Base-by-base conservation (phyloP, 306 rosid genomes). In the Medicago lupulina region DNA sequence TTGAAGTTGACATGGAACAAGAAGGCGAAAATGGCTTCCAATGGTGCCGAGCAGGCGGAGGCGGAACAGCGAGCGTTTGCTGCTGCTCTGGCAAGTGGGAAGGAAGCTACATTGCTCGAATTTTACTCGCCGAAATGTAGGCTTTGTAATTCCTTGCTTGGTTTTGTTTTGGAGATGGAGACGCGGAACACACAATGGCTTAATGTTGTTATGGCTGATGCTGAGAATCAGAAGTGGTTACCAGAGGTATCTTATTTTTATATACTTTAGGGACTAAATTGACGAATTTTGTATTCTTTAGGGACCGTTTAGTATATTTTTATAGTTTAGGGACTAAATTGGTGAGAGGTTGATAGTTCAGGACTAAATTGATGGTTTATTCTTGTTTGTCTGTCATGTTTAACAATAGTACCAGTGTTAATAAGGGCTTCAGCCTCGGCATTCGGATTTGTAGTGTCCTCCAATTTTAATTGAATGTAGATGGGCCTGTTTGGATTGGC, bases 91-190 rank as follows among this genome's bases (percentile, higher is more conserved):
- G 92, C 89, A 12, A 85, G 88, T 53, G 87, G 79, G 44, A 91
- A 91, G 85, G 91, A 83, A 81, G 98, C 92, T 5, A 94, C 91
- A 0, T 81, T 94, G 82, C 18, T 94, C 8, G 97, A 91, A 70
- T 94, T 94, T 82, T 91, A 94, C 85, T 90, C 98, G 0, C 93
- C 98, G 34, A 94, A 88, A 76, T 94, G 98, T 74, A 80, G 84
- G 82, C 90, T 91, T 1, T 94, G 98, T 82, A 90, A 79, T 81
- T 91, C 98, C 2, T 74, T 94, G 53, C 80, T 88, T 1, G 75
- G 66, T 38, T 88, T 83, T 79, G 93, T 91, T 13, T 43, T 79
- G 39, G 95, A 94, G 79, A 77, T 87, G 28, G 96, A 91, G 76
- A 49, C 83, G 55, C 81, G 96, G 73, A 91, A 94, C 67, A 78